Evolutionary conservation across 352 stramenopile species (phyloP).

Genomic region (Phytopythium kandeliae): DNA sequence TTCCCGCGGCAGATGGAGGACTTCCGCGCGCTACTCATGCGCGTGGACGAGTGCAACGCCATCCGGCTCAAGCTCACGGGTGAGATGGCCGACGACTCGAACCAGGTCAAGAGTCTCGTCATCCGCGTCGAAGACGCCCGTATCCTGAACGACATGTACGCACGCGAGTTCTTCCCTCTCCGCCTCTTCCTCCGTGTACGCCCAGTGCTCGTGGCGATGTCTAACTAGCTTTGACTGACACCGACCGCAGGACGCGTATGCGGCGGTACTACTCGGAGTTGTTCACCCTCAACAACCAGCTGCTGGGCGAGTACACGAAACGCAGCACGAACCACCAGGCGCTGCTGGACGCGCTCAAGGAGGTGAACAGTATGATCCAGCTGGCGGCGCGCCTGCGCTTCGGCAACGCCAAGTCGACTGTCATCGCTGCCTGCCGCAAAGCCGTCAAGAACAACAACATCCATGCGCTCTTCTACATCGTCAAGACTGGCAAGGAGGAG

Average conservation of each 20-base stretch:
- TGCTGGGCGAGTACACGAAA: constrained; percentile 91
- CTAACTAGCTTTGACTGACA: not conserved
- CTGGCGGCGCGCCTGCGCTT: constrained; percentile 83
- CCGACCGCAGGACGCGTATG: constrained; percentile 54
- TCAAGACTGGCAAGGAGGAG: constrained; percentile 83
- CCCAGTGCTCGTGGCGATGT: not conserved
- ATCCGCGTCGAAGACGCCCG: constrained; percentile 90
- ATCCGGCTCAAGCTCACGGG: constrained; percentile 87
- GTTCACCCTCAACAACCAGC: constrained; percentile 87
- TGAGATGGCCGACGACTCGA: constrained; percentile 92
- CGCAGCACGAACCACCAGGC: constrained; percentile 89
- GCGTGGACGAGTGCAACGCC: constrained; percentile 84
- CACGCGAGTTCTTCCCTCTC: no score
- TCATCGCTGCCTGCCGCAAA: constrained; percentile 81
- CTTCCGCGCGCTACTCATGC: constrained; percentile 66
- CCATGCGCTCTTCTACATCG: constrained; percentile 80
- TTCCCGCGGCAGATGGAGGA: constrained; percentile 87
- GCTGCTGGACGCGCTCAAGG: constrained; percentile 86
- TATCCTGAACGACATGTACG: constrained; percentile 90
- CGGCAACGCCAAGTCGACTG: constrained; percentile 75
- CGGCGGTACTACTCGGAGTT: constrained; percentile 87
- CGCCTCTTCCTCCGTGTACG: no score
- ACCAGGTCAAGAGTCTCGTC: constrained; percentile 88
- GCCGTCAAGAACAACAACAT: constrained; percentile 90
- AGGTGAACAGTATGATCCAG: constrained; percentile 92